Evolutionary conservation across 495 filamentous ascomycete species (phyloP).

Genomic region (Aspergillus leporis): DNA sequence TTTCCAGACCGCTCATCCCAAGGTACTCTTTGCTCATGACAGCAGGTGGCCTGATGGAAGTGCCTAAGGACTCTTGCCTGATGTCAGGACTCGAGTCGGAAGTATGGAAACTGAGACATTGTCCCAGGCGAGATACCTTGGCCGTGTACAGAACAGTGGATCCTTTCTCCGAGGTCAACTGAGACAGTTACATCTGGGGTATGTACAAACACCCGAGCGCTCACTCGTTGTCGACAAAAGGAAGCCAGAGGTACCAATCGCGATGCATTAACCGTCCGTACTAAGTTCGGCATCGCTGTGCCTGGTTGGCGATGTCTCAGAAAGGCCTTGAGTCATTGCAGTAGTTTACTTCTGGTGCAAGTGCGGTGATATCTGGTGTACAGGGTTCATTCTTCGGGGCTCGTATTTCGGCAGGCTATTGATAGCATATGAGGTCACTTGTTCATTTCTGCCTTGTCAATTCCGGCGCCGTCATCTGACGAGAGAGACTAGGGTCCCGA

Average conservation of each 20-base stretch:
- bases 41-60: neutral
- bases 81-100: neutral
- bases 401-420: slow-evolving; percentile 1
- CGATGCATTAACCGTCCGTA: neutral
- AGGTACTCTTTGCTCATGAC: neutral
- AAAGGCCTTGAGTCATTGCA: neutral
- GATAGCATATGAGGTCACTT: neutral
- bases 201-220: too few relatives aligned
- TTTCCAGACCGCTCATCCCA: neutral
- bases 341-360: neutral
- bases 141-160: neutral
- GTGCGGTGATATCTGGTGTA: neutral
- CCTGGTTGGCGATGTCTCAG: slow-evolving; percentile 23
- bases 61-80: neutral
- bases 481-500: neutral
- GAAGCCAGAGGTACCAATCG: neutral
- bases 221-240: neutral
- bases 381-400: neutral
- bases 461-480: neutral
- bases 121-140: neutral
- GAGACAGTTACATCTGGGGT: slow-evolving; percentile 34
- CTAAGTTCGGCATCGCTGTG: neutral
- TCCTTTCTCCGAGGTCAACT: slow-evolving; percentile 13
- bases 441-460: neutral
- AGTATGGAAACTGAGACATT: neutral